Percentiles rank a stretch among this genome's conserved stretches.
phyloP scores from a whole-genome alignment of 2,329 filamentous ascomycete genomes.

The Mollisiaceae sp. region DNA sequence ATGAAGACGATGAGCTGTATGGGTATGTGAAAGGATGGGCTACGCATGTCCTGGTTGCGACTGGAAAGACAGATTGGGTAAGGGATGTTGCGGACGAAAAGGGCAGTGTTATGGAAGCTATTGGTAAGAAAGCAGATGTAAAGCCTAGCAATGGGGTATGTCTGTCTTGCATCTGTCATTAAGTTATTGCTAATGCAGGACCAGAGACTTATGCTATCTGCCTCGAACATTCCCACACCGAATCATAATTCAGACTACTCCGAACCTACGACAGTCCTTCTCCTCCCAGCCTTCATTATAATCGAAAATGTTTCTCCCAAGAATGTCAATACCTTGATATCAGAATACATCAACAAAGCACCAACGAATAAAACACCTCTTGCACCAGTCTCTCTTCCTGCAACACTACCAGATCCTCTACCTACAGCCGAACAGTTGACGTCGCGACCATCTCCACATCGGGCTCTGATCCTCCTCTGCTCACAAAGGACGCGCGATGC shows the following conservation, averaged over 20 bases:
- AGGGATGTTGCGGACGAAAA: constrained; percentile 87
- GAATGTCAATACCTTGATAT: constrained; percentile 73
- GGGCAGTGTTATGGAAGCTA: constrained; percentile 81
- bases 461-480: constrained; percentile 88
- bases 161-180: constrained; percentile 30
- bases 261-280: constrained; percentile 76
- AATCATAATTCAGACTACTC: constrained; percentile 66
- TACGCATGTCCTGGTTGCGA: constrained; percentile 89
- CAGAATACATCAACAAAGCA: constrained; percentile 68
- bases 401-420: constrained; percentile 41
- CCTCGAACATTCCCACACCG: constrained; percentile 87
- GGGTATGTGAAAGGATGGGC: constrained; percentile 86
- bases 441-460: constrained; percentile 76
- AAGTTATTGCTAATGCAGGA: constrained; percentile 12
- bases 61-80: constrained; percentile 96
- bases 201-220: constrained; percentile 86
- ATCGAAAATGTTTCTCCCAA: constrained; percentile 83
- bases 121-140: constrained; percentile 58
- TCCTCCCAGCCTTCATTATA: constrained; percentile 83
- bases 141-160: constrained; percentile 72
- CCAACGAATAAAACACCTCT: constrained; percentile 71
- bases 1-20: constrained; percentile 80
- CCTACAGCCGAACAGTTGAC: constrained; percentile 50
- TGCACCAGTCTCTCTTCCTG: constrained; percentile 64
- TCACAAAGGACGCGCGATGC: constrained; percentile 94